These are phyloP conservation scores for Umbelopsis vinacea DNA, from an alignment of 192 early-diverging fungal species.

Conservation along the genomic window DNA sequence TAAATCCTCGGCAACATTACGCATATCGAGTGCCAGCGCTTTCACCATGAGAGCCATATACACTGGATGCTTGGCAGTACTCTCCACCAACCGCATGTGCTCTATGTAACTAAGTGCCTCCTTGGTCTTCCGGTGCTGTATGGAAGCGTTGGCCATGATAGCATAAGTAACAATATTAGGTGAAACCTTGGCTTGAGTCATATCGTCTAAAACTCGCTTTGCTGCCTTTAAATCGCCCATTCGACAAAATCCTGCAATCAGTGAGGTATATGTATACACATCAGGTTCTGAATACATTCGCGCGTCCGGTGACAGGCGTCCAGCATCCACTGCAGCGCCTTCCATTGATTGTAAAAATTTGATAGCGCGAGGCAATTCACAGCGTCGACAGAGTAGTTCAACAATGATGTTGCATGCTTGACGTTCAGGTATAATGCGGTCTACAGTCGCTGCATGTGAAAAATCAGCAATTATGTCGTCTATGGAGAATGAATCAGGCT, in stretches of 20 bases:
- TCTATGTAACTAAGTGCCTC: constrained; percentile 25
- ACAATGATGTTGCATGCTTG: constrained; percentile 24
- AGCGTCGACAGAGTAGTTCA: constrained; percentile 12
- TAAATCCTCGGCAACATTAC: neutral
- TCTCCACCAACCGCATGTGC: neutral
- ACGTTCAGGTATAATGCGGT: constrained; percentile 9
- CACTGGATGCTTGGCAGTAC: neutral
- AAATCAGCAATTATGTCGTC: constrained; percentile 4
- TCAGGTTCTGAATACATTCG: constrained; percentile 13
- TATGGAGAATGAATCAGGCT: neutral
- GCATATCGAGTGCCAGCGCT: constrained; percentile 6
- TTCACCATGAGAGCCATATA: constrained; percentile 9
- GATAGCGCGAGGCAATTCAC: neutral
- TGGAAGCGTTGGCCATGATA: constrained; percentile 30
- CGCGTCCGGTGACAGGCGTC: neutral
- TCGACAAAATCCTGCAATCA: constrained; percentile 30
- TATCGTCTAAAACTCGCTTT: constrained; percentile 30
- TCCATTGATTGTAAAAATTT: constrained; percentile 23
- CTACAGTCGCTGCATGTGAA: neutral
- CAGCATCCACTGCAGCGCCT: neutral
- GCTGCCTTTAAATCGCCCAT: constrained; percentile 26
- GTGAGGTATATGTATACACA: constrained; percentile 36
- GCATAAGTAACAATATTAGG: constrained; percentile 29
- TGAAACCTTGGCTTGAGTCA: constrained; percentile 25
- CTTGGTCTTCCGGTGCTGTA: constrained; percentile 1